phyloP scores from a whole-genome alignment of 2,329 filamentous ascomycete species.

The Phialophora verrucosa region DNA sequence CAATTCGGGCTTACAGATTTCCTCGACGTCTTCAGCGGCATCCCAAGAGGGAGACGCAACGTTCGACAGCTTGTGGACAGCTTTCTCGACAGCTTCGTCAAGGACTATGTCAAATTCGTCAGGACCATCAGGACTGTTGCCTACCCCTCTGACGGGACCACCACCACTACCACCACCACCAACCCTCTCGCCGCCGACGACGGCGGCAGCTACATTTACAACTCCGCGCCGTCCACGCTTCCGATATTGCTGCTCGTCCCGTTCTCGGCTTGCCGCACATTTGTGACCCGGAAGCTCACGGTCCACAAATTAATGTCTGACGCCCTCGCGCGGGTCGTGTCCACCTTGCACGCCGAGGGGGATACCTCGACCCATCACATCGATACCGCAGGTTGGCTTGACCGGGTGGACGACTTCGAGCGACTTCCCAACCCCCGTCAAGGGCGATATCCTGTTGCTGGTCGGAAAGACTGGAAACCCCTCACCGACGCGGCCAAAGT shows the following conservation, averaged over 20 bases:
- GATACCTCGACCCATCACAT: conserved; percentile 48
- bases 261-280: conserved; percentile 44
- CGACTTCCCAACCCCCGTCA: conserved; percentile 30
- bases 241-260: conserved; percentile 49
- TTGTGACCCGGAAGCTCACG: conserved; percentile 41
- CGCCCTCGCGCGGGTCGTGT: conserved; percentile 39
- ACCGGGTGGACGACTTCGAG: conserved; percentile 38
- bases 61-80: conserved; percentile 16
- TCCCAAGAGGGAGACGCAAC: conserved; percentile 5
- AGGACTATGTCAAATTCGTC: conserved; percentile 44
- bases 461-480: not conserved
- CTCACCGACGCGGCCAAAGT: not conserved
- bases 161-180: not conserved
- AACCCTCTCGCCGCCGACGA: conserved; percentile 16
- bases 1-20: conserved; percentile 32
- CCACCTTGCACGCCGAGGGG: conserved; percentile 44
- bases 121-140: conserved; percentile 43
- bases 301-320: conserved; percentile 24
- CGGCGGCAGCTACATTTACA: conserved; percentile 35
- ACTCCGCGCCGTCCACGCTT: conserved; percentile 39
- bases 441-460: not conserved
- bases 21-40: conserved; percentile 8
- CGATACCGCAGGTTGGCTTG: conserved; percentile 50
- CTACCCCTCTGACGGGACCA: conserved; percentile 38
- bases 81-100: conserved; percentile 28